Evolutionary conservation across 345 rosid species (phyloP), one percentile per base, ranked within the genome.

Genomic region (Syzygium jambos): DNA sequence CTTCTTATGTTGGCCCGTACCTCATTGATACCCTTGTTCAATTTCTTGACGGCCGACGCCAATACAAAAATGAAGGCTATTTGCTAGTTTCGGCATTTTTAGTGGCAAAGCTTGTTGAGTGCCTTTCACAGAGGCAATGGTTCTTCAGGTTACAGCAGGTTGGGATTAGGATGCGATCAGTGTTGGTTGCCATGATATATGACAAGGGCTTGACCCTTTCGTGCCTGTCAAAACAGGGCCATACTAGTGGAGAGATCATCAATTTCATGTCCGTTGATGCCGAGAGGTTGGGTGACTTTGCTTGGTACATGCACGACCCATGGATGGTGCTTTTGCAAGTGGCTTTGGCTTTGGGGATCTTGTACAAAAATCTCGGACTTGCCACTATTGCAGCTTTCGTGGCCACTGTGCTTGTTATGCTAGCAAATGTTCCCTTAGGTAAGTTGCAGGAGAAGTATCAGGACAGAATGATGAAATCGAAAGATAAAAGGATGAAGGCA

Each of bases 191-290:
- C 2, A 92, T 91, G 95, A 90, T 95, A 86, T 95, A 95, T 73
- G 93, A 93, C 56, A 95, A 95, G 88, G 94, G 94, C 78, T 86
- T 95, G 89, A 92, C 92, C 4, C 95, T 95, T 87, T 93, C 96
- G 4, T 89, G 92, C 78, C 92, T 88, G 9, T 91, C 95, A 25
- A 93, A 91, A 87, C 94, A 94, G 88, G 92, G 94, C 23, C 92
- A 90, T 54, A 94, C 93, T 25, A 94, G 96, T 85, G 98, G 98
- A 23, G 98, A 95, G 92, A 93, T 95, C 65, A 93, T 95, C 85
- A 95, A 95, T 88, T 89, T 93, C 88, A 94, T 95, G 94, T 90
- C 94, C 5, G 96, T 94, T 46, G 98, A 95, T 90, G 95, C 96
- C 2, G 93, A 93, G 90, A 92, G 95, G 89, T 43, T 95, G 53